These are phyloP conservation scores for Tremella yokohamensis DNA, from an alignment of 768 basidiomycete species.

Conservation along the genomic window DNA sequence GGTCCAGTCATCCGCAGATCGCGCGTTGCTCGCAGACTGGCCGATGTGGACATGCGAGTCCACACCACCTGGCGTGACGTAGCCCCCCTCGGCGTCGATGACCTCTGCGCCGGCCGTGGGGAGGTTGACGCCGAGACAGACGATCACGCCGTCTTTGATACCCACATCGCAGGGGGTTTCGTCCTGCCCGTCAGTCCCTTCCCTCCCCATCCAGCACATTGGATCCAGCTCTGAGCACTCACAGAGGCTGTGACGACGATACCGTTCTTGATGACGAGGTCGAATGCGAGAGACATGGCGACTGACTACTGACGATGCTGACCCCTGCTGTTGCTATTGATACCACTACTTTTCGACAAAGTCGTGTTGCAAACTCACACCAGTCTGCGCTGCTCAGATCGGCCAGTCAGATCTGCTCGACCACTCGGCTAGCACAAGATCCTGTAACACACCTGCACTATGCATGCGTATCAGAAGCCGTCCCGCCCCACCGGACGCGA, in stretches of 20 bases:
- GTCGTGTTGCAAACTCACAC: too few species aligned
- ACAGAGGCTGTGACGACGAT: constrained; percentile 35
- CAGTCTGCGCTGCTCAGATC: too few species aligned
- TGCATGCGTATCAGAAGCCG: too few species aligned
- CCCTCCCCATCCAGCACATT: not conserved
- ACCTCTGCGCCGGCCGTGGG: constrained; percentile 27
- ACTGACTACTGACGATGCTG: not conserved
- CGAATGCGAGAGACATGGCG: constrained; percentile 20
- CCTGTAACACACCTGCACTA: too few species aligned
- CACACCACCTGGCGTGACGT: constrained; percentile 52
- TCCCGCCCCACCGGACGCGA: too few species aligned
- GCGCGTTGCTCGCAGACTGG: constrained; percentile 42
- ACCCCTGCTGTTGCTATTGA: too few species aligned
- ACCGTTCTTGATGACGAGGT: constrained; percentile 32
- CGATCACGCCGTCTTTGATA: constrained; percentile 49
- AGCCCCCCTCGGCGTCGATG: constrained; percentile 52
- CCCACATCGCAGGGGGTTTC: constrained; percentile 50
- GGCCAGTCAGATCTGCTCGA: too few species aligned
- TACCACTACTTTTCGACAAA: too few species aligned
- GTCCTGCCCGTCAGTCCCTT: constrained; percentile 9
- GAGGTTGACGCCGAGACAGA: constrained; percentile 35
- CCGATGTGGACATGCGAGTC: constrained; percentile 53
- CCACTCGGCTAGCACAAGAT: too few species aligned
- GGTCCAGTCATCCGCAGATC: constrained; percentile 48
- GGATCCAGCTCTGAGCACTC: not conserved